Conservation (phyloP, 495 filamentous ascomycete genomes). For the Talaromyces wortmannii region DNA sequence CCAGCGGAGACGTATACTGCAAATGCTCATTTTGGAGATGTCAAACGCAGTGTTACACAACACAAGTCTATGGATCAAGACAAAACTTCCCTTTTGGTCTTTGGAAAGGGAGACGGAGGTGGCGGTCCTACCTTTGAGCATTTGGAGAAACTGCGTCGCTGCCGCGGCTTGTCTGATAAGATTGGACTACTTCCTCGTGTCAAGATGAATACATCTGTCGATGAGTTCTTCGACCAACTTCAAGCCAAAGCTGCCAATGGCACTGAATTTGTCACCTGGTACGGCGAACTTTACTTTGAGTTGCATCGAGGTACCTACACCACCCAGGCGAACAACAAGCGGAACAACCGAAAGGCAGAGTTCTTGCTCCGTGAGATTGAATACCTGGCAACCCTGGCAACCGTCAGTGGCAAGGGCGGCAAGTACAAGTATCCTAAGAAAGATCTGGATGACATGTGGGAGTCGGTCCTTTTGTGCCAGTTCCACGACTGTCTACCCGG, state of each 20-base stretch:
- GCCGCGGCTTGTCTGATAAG: slow-evolving; percentile 86
- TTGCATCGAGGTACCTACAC: slow-evolving; percentile 95
- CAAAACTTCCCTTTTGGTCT: slow-evolving; percentile 78
- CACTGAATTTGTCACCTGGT: slow-evolving; percentile 87
- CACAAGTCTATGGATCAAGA: slow-evolving; percentile 96
- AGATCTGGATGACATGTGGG: slow-evolving; percentile 91
- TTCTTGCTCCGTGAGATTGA: slow-evolving; percentile 81
- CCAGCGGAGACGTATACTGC: slow-evolving; percentile 93
- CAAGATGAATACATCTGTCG: slow-evolving; percentile 87
- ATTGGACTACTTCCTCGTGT: slow-evolving; percentile 77
- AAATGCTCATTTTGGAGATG: slow-evolving; percentile 89
- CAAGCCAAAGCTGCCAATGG: slow-evolving; percentile 67
- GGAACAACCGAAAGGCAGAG: slow-evolving; percentile 83
- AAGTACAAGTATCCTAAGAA: slow-evolving; percentile 85
- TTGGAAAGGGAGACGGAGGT: slow-evolving; percentile 93
- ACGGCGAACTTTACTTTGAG: slow-evolving; percentile 96
- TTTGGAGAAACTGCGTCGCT: slow-evolving; percentile 91
- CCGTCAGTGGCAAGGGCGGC: slow-evolving; percentile 47
- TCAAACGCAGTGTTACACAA: slow-evolving; percentile 81
- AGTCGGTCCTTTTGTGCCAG: slow-evolving; percentile 76
- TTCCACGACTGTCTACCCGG: slow-evolving; percentile 97
- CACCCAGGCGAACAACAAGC: slow-evolving; percentile 94
- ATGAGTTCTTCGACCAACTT: slow-evolving; percentile 85
- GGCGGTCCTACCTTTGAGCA: slow-evolving; percentile 92
- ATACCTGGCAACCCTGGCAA: slow-evolving; percentile 79